Evolutionary conservation across 2,329 filamentous ascomycete species (phyloP), one percentile per base, ranked within the genome.

Genomic region (Nothophaeocryptopus gaeumannii): DNA sequence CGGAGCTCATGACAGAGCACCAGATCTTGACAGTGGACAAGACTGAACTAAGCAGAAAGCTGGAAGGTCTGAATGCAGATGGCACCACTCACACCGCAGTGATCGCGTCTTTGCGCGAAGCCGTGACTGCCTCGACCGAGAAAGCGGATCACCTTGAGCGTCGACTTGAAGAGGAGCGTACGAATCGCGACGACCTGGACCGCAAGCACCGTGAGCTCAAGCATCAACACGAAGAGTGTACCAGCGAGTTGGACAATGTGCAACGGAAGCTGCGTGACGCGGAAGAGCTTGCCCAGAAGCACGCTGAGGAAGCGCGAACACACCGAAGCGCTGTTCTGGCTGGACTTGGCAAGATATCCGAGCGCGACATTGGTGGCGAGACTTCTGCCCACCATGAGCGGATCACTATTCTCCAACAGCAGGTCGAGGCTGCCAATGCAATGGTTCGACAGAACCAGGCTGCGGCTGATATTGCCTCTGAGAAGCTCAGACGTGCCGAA

Each of bases 401-500:
- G 31, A 74, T 92, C 30, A 69, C 72, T 5, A 85, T 87, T 20
- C 78, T 99, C 5, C 88, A 95, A 66, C 80, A 82, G 38, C 93
- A 97, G 67, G 77, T 96, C 11, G 80, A 85, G 55, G 74, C 85
- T 37, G 88, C 92, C 12, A 95, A 89, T 62, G 78, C 77, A 2
- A 74, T 97, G 67, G 89, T 91, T 26, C 88, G 86, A 68, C 89
- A 89, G 64, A 95, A 96, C 61, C 90, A 96, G 68, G 79, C 85
- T 53, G 91, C 95, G 51, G 92, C 91, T 1, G 89, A 99, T 67
- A 74, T 78, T 20, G 90, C 91, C 2, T 86, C 89, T 0, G 90
- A 96, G 65, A 95, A 91, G 67, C 78, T 99, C 45, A 86, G 93
- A 45, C 86, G 86, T 51, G 93, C 93, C 3, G 95, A 99, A 71